A percentile compares a stretch with the other conserved stretches of the same genome.
Evolutionary conservation across 169 alveolate genomes (phyloP).

Genomic region (Plasmodium coatneyi): DNA sequence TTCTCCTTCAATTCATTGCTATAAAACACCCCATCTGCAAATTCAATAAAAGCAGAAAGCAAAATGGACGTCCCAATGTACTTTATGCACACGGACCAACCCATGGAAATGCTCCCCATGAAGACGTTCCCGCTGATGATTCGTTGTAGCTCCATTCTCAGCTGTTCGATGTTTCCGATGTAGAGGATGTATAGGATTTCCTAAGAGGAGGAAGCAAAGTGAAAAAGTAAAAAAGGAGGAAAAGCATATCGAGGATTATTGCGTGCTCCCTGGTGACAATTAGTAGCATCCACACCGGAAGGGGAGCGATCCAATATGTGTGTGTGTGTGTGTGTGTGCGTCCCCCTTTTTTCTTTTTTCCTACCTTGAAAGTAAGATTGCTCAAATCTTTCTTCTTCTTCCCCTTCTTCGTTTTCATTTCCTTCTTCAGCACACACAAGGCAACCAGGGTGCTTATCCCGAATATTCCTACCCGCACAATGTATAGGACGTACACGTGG

Average conservation of each 20-base stretch:
- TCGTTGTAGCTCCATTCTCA: conserved; percentile 76
- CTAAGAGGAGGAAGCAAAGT: neutral
- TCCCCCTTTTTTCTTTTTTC: neutral
- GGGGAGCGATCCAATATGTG: neutral
- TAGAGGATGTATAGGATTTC: conserved; percentile 72
- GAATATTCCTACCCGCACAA: conserved; percentile 19
- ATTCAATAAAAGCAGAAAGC: conserved; percentile 82
- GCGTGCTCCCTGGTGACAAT: neutral
- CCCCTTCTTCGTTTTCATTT: neutral
- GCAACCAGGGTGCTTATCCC: conserved; percentile 26
- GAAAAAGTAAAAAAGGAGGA: neutral
- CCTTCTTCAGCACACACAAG: neutral
- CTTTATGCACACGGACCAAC: conserved; percentile 85
- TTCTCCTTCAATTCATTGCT: conserved; percentile 54
- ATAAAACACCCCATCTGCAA: conserved; percentile 80
- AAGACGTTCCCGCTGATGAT: conserved; percentile 76
- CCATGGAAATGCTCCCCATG: conserved; percentile 74
- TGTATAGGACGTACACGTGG: conserved; percentile 39
- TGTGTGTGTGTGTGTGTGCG: too few species aligned
- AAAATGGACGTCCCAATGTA: conserved; percentile 82
- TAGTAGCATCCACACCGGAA: neutral
- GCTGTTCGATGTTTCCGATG: conserved; percentile 80
- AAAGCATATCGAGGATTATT: too few species aligned
- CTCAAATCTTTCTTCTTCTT: neutral
- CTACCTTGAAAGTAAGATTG: conserved; percentile 46